Base-by-base conservation (phyloP, 768 basidiomycete species). In the Serendipita indica region DNA sequence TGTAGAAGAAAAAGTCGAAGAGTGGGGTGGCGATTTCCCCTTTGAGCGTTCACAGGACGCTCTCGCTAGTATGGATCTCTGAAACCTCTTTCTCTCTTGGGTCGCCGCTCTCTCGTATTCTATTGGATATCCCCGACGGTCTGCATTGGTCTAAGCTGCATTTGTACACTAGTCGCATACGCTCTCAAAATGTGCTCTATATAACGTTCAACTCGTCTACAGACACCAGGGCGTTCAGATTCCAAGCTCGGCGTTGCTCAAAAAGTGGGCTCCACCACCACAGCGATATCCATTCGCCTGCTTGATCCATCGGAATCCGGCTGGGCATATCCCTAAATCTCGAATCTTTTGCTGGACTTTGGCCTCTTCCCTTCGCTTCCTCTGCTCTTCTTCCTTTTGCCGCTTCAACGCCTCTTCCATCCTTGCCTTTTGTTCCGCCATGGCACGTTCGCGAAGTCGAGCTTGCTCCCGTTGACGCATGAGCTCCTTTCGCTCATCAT, bases 301-400 rank as follows among this genome's bases (percentile, higher is more conserved):
- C 46, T 66, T 69, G 52, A 74, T 71, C 79, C 78, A 80, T 6
- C 18, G 63, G 59, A 62, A 80, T 1, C 78, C 79, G 20, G 62
- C 67, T 2, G 66, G 64, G 62, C 82, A 83, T 1, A 75, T 66
- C 0, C 82, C 82, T 70, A 81, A 75, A 0, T 57, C 25, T 0
- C 72, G 68, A 14, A 80, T 62, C 57, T 69, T 75, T 32, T 57
- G 60, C 66, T 77, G 81, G 3, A 68, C 71, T 62, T 67, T 66
- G 3, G 64, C 72, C 59, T 82, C 81, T 57, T 69, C 58, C 61
- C 66, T 65, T 27, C 63, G 60, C 60, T 69, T 63, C 33, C 67
- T 64, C n/a, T n/a, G n/a, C 60, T 71, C 64, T 45, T 45, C 63
- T 37, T 59, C 57, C 33, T 71, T 64, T 16, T 62, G 67, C 58